Base-by-base conservation (phyloP, 805 yeast species). In the Monosporozyma yasuniensis region DNA sequence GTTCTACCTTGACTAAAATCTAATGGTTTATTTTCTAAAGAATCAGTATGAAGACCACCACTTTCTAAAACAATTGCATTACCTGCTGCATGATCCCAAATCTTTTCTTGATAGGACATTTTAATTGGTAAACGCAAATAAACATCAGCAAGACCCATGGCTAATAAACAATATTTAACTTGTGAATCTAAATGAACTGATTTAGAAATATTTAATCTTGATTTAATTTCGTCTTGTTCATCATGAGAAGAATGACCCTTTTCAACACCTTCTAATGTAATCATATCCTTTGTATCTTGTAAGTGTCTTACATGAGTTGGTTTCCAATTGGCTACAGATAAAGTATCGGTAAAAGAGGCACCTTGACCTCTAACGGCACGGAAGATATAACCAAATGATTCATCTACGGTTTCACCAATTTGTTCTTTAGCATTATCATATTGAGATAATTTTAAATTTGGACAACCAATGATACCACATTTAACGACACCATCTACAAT, bases 71-170 rank as follows among this genome's bases (percentile, higher is more conserved):
- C 82, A 53, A 93, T 75, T 12, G 91, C 74, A 60, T 85, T 84
- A 3, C 99, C 99, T 1, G 97, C 95, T 18, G 98, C 98, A 66
- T 93, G 99, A 68, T 93, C 99, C 98, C 99, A 93, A 52, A 93
- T 89, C 68, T 93, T 93, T 65, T 93, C 99, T 59, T 87, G 77
- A 65, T 90, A 93, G 2, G 77, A 68, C 47, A 80, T 73, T 56
- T 76, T 80, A 44, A 83, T 79, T 12, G 99, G 99, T 51, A 95
- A 70, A 57, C 99, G 81, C 53, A 93, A 72, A 60, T 95, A 93
- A 12, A 93, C 77, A 59, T 93, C 97, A 3, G 96, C 98, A 50
- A 84, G 84, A 34, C 99, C 99, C 54, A 83, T 76, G 10, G 97
- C 82, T 44, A 93, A 75, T 14, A 90, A 80, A 71, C 98, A 91